Conservation (phyloP, 2,329 filamentous ascomycete genomes). For the Cephalotrichum gorgonifer region DNA sequence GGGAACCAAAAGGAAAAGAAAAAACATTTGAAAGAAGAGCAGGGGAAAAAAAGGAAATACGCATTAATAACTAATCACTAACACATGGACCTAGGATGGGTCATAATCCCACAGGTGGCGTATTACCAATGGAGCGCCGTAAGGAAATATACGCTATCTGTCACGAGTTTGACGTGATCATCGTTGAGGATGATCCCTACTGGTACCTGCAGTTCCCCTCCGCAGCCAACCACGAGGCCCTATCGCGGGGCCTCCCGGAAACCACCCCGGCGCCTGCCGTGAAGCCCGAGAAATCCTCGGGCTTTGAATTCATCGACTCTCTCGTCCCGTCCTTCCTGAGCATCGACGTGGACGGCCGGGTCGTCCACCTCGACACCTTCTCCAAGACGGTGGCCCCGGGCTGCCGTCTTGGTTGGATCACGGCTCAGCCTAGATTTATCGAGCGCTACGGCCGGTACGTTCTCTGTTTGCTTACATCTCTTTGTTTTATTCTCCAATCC, state of each 20-base stretch:
- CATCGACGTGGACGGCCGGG: slow-evolving; percentile 75
- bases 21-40: not conserved
- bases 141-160: slow-evolving; percentile 73
- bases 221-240: slow-evolving; percentile 41
- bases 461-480: too few species aligned
- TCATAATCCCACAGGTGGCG: slow-evolving; percentile 77
- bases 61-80: not conserved
- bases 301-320: slow-evolving; percentile 71
- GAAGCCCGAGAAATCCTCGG: slow-evolving; percentile 33
- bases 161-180: slow-evolving; percentile 77
- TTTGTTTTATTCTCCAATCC: too few species aligned
- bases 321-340: slow-evolving; percentile 74
- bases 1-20: not conserved
- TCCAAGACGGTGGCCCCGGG: slow-evolving; percentile 89
- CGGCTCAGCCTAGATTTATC: slow-evolving; percentile 66
- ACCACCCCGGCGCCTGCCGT: slow-evolving; percentile 15
- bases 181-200: slow-evolving; percentile 91
- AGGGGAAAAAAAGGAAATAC: not conserved
- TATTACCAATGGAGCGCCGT: slow-evolving; percentile 62
- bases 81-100: slow-evolving; percentile 31
- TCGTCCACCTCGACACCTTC: slow-evolving; percentile 85
- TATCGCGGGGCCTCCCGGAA: slow-evolving; percentile 28
- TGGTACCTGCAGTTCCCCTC: slow-evolving; percentile 89
- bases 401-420: slow-evolving; percentile 84
- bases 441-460: slow-evolving; percentile 49